A percentile compares a stretch with the other conserved stretches of the same genome.
These are phyloP conservation scores for California macrophylla DNA, from an alignment of 441 rosid species.

Conservation along the genomic window DNA sequence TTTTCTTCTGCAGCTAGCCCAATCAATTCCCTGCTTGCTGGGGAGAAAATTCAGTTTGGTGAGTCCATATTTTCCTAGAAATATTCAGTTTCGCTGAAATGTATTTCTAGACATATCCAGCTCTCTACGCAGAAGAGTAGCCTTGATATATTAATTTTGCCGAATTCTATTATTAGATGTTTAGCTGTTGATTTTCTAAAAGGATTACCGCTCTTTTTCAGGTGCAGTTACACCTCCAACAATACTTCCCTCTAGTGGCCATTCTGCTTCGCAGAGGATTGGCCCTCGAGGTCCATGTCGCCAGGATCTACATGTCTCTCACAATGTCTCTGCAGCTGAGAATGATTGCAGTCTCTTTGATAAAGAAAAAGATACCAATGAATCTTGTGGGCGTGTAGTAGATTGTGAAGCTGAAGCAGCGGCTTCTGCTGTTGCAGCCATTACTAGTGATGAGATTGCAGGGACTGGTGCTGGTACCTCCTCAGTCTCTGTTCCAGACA, in stretches of 20 bases:
- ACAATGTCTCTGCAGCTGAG: slow-evolving; percentile 36
- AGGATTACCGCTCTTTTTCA: slow-evolving; percentile 25
- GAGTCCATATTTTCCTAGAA: slow-evolving; percentile 22
- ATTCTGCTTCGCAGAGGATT: slow-evolving; percentile 45
- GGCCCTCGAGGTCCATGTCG: slow-evolving; percentile 50
- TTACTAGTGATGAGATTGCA: slow-evolving; percentile 65
- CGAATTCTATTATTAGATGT: background rate
- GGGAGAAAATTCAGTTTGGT: slow-evolving; percentile 98
- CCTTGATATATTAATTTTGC: background rate
- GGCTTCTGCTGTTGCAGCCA: slow-evolving; percentile 88
- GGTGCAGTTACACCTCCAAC: slow-evolving; percentile 93
- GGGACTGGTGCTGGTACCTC: slow-evolving; percentile 39
- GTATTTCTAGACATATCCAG: background rate
- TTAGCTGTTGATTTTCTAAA: slow-evolving; percentile 9
- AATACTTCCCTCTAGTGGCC: slow-evolving; percentile 47
- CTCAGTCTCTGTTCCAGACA: slow-evolving; percentile 43
- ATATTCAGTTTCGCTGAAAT: background rate
- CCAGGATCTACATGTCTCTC: slow-evolving; percentile 38
- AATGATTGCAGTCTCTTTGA: slow-evolving; percentile 50
- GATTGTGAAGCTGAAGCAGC: slow-evolving; percentile 89
- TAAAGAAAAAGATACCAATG: slow-evolving; percentile 49
- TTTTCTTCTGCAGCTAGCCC: slow-evolving; percentile 65
- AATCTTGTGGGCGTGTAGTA: slow-evolving; percentile 47
- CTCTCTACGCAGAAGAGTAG: background rate
- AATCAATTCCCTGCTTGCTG: slow-evolving; percentile 75